Evolutionary conservation across 1,284 basidiomycete species (phyloP), one percentile per base, ranked within the genome.

Genomic region (Cystobasidium slooffiae): DNA sequence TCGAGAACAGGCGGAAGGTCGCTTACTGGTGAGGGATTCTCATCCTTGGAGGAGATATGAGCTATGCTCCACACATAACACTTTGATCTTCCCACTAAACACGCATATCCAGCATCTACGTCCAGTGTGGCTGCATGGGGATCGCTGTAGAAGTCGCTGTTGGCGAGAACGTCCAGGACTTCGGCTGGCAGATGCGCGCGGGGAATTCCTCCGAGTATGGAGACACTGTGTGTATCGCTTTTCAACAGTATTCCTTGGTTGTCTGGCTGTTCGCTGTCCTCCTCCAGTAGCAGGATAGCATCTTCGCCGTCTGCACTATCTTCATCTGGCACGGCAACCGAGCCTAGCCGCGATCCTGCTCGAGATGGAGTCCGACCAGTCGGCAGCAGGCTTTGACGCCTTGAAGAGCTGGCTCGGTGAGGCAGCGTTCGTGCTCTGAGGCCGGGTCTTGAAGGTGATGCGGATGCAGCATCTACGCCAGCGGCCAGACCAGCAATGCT

Each of bases 41-140:
- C 31, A 12, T n/a, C 8, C 18, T 46, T 31, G 31, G 31, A 44
- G 12, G 39, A 37, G 22, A 66, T 39, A 4, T 43, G 24, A 24
- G 51, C 47, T 53, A 66, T 43, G 24, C 64, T 66, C 84, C 84
- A 85, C 1, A 83, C 82, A 52, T 81, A 80, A 68, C 82, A 82
- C 24, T 72, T 58, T 8, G 78, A 76, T 5, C 79, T 77, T 1
- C 79, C 81, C 10, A 82, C 67, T 8, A 84, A 81, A 61, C 81
- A 80, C 0, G 83, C 84, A 61, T 83, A 84, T 0, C 84, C 84
- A 3, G 80, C 80, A 3, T 72, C 56, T 0, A 78, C 68, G 65
- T 84, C 84, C 6, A 84, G 68, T 18, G 80, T 75, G 0, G 80
- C 84, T 18, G 80, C 66, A 20, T 83, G 79, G 0, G 81, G 78